Percentiles rank a stretch among this genome's conserved stretches.
phyloP scores from a whole-genome alignment of 306 rosid species.

The Cicer judaicum region DNA sequence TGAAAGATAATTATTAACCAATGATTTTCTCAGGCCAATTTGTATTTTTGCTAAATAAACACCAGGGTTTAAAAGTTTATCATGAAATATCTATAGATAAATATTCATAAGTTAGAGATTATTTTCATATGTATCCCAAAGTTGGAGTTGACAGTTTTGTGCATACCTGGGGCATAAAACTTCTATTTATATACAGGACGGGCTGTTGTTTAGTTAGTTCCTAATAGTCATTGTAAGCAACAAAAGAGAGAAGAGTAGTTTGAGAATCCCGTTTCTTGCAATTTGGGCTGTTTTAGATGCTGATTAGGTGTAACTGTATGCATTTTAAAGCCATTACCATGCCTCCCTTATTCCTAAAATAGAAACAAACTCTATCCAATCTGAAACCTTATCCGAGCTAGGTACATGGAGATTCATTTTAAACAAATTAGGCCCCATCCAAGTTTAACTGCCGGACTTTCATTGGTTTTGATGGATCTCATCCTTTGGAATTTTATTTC shows the following conservation, averaged over 20 bases:
- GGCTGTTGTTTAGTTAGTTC: slow-evolving; percentile 16
- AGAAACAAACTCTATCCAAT: neutral
- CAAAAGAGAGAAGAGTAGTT: slow-evolving; percentile 18
- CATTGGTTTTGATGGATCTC: slow-evolving; percentile 22
- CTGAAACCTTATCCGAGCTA: slow-evolving; percentile 17
- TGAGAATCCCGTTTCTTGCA: slow-evolving; percentile 23
- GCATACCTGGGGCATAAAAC: neutral
- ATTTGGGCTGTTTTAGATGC: slow-evolving; percentile 16
- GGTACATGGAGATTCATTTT: slow-evolving; percentile 31
- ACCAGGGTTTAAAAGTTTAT: neutral
- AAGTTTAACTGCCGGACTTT: neutral
- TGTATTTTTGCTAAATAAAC: too few relatives aligned
- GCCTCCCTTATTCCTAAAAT: neutral
- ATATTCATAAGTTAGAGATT: slow-evolving; percentile 30
- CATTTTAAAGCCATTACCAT: neutral
- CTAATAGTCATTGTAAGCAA: neutral
- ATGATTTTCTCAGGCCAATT: neutral
- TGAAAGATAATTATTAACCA: neutral
- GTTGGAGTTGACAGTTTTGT: slow-evolving; percentile 1
- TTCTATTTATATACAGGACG: neutral
- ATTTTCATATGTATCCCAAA: slow-evolving; percentile 20
- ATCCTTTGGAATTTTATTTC: slow-evolving; percentile 16
- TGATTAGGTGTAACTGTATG: neutral
- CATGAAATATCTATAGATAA: slow-evolving; percentile 16
- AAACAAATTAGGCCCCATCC: neutral